Percentiles rank a stretch among this genome's conserved stretches.
Evolutionary conservation across 1,139 yeast species (phyloP).

Genomic region (Tardiomyces digboiensis): DNA sequence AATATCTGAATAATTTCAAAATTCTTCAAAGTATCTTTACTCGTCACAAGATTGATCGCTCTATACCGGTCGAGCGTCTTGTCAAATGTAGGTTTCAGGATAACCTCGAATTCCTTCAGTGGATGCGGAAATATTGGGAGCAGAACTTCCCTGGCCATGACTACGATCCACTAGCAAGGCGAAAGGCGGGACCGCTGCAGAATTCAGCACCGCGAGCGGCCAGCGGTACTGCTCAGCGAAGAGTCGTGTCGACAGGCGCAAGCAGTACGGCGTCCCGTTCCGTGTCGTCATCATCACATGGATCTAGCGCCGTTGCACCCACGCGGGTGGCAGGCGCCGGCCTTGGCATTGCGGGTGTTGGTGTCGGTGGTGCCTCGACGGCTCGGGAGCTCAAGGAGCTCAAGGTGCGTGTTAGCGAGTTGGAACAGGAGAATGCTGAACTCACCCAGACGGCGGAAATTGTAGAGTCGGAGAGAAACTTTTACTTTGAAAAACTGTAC

Average conservation of each 20-base stretch:
- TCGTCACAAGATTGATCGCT: constrained; percentile 59
- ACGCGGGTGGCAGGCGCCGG: constrained; percentile 1
- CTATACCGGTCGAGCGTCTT: constrained; percentile 71
- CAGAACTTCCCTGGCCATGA: constrained; percentile 59
- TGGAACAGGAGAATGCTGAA: constrained; percentile 39
- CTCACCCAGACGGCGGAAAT: constrained; percentile 33
- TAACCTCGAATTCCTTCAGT: constrained; percentile 86
- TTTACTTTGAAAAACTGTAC: constrained; percentile 81
- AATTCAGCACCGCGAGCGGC: neutral
- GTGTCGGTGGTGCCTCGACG: constrained; percentile 1
- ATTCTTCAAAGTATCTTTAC: constrained; percentile 71
- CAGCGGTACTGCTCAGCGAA: constrained; percentile 2
- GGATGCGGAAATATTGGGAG: constrained; percentile 80
- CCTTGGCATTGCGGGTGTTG: constrained; percentile 5
- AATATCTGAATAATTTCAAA: constrained; percentile 72
- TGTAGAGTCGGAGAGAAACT: constrained; percentile 60
- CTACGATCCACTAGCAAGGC: constrained; percentile 58
- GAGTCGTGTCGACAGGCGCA: constrained; percentile 6
- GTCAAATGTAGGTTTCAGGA: constrained; percentile 90
- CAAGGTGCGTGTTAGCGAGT: constrained; percentile 24
- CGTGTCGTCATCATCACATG: neutral
- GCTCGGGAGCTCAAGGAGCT: constrained; percentile 2
- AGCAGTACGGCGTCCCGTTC: neutral
- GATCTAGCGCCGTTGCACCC: constrained; percentile 11
- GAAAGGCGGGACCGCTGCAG: constrained; percentile 26